These are phyloP conservation scores for Raffaelea deltoideospora DNA, from an alignment of 2,329 filamentous ascomycete species.

Conservation along the genomic window DNA sequence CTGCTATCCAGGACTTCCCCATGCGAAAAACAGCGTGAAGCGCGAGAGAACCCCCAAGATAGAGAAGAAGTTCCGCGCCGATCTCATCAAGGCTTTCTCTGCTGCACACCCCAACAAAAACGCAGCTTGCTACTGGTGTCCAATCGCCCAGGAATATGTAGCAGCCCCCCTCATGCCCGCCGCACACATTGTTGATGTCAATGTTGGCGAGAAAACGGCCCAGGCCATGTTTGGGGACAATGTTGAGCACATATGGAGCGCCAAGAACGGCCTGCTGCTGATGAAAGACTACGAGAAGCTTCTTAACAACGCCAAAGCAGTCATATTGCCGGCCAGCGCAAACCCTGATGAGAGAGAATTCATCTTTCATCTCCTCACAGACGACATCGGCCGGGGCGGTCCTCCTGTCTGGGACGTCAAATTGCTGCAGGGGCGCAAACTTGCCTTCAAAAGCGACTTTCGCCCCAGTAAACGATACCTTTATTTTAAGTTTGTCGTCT, in stretches of 20 bases:
- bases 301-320: background rate
- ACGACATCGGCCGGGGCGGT: background rate
- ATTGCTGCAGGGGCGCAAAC: background rate
- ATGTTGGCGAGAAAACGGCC: background rate
- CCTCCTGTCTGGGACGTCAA: background rate
- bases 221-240: background rate
- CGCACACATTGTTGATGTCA: constrained; percentile 1
- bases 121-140: background rate
- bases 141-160: background rate
- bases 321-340: background rate
- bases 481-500: constrained; percentile 1
- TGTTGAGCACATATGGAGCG: background rate
- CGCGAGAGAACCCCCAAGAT: background rate
- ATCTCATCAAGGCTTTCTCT: background rate
- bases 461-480: background rate
- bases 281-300: background rate
- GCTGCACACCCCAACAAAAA: background rate
- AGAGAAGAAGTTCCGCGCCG: background rate
- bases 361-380: background rate
- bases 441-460: background rate
- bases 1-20: background rate
- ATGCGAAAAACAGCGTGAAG: background rate
- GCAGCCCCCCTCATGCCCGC: background rate
- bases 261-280: background rate
- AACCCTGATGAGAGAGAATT: background rate